These are phyloP conservation scores for Tylopilus rubrobrunneus DNA, from an alignment of 768 basidiomycete genomes.

Conservation along the genomic window DNA sequence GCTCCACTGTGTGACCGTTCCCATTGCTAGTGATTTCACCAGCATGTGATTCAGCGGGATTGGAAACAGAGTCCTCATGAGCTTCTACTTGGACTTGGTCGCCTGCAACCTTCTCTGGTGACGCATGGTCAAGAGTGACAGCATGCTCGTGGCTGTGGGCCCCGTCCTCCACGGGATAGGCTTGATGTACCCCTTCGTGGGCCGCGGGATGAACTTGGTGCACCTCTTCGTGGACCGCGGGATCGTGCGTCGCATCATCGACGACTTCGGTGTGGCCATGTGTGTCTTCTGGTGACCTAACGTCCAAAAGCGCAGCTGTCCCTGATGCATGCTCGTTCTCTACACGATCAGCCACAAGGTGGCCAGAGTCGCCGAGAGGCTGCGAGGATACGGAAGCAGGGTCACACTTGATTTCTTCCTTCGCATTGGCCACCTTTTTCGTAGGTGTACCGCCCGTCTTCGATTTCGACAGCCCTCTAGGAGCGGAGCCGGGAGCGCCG, in stretches of 20 bases:
- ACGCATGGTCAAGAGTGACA: background rate
- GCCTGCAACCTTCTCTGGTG: slow-evolving; percentile 3
- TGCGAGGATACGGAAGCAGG: slow-evolving; percentile 27
- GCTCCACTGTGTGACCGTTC: slow-evolving; percentile 3
- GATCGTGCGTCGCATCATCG: slow-evolving; percentile 8
- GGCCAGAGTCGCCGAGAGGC: slow-evolving; percentile 18
- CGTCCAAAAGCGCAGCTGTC: slow-evolving; percentile 8
- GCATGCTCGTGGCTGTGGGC: slow-evolving; percentile 2
- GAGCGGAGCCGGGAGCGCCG: slow-evolving; percentile 25
- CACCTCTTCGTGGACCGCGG: slow-evolving; percentile 3
- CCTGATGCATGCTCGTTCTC: slow-evolving; percentile 28
- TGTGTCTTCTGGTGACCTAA: slow-evolving; percentile 17
- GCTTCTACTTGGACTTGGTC: slow-evolving; percentile 11
- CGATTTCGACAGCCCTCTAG: slow-evolving; percentile 29
- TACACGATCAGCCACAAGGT: slow-evolving; percentile 14
- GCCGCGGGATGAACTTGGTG: slow-evolving; percentile 2
- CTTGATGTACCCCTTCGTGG: slow-evolving; percentile 3
- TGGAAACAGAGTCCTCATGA: slow-evolving; percentile 1
- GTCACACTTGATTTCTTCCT: slow-evolving; percentile 14
- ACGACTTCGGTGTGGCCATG: slow-evolving; percentile 16
- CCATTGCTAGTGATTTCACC: slow-evolving; percentile 9
- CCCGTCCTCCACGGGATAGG: slow-evolving; percentile 6
- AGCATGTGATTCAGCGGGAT: slow-evolving; percentile 12
- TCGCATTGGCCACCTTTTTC: slow-evolving; percentile 22
- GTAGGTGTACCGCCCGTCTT: slow-evolving; percentile 25